Evolutionary conservation across 2,329 filamentous ascomycete species (phyloP).

Genomic region (Penicillium sp.): DNA sequence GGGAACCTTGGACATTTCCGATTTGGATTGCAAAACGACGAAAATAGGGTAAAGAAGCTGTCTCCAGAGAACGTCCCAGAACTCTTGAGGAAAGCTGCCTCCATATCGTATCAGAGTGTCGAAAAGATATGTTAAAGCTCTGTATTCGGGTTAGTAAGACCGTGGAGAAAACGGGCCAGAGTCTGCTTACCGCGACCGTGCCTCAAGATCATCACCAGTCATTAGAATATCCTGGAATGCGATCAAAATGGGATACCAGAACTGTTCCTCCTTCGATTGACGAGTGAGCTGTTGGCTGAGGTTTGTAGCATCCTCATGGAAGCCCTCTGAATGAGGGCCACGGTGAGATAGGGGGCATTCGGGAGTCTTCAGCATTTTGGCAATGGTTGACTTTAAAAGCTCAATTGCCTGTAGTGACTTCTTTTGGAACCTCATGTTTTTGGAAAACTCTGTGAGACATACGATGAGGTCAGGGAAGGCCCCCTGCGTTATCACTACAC

Average conservation of each 20-base stretch:
- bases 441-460: conserved; percentile 96
- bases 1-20: conserved; percentile 92
- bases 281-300: conserved; percentile 69
- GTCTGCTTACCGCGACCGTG: conserved; percentile 66
- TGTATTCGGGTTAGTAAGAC: conserved; percentile 23
- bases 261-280: conserved; percentile 93
- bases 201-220: conserved; percentile 98
- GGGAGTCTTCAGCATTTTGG: conserved; percentile 92
- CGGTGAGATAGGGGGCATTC: conserved; percentile 87
- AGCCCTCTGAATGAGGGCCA: conserved; percentile 52
- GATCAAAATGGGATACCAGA: conserved; percentile 98
- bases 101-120: conserved; percentile 90
- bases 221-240: conserved; percentile 99
- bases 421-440: conserved; percentile 98
- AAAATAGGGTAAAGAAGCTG: conserved; percentile 98
- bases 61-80: conserved; percentile 98
- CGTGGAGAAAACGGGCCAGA: conserved; percentile 9
- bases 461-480: conserved; percentile 96
- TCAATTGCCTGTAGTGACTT: conserved; percentile 97
- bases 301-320: conserved; percentile 52
- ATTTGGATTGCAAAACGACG: conserved; percentile 93
- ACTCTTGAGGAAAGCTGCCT: conserved; percentile 86
- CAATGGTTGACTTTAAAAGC: conserved; percentile 88
- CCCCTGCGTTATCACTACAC: conserved; percentile 92
- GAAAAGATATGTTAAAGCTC: conserved; percentile 93